These are phyloP conservation scores for Metschnikowia kofuensis DNA, from an alignment of 805 yeast genomes.

Conservation along the genomic window DNA sequence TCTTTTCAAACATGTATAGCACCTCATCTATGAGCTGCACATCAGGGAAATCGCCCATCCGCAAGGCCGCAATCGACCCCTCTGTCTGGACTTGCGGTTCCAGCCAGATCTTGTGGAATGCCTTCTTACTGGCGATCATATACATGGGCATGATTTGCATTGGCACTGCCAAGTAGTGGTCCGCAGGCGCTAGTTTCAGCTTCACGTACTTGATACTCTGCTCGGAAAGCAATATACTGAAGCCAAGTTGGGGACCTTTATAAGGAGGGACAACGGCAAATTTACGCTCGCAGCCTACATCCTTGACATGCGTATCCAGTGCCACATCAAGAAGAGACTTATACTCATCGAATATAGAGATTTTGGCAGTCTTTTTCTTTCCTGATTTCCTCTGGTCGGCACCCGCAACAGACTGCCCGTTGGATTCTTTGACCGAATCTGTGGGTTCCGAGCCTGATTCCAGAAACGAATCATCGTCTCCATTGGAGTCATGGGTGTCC, in stretches of 20 bases:
- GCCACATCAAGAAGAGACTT: slow-evolving; percentile 9
- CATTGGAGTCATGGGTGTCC: not conserved
- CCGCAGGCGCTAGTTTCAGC: slow-evolving; percentile 6
- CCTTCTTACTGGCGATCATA: slow-evolving; percentile 17
- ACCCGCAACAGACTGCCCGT: not conserved
- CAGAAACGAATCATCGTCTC: not conserved
- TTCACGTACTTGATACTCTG: slow-evolving; percentile 10
- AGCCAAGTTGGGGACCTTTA: slow-evolving; percentile 16
- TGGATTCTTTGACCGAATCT: not conserved
- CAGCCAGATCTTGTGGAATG: slow-evolving; percentile 11
- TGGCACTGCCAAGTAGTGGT: slow-evolving; percentile 12
- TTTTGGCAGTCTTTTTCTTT: not conserved
- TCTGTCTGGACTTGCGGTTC: slow-evolving; percentile 12
- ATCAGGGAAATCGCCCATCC: slow-evolving; percentile 18
- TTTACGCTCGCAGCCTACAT: slow-evolving; percentile 1
- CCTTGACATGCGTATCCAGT: not conserved
- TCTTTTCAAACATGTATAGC: slow-evolving; percentile 17
- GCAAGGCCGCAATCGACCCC: slow-evolving; percentile 10
- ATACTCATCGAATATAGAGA: slow-evolving; percentile 11
- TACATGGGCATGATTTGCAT: slow-evolving; percentile 17
- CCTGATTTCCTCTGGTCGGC: not conserved
- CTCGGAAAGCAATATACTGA: slow-evolving; percentile 11
- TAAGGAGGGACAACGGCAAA: slow-evolving; percentile 5
- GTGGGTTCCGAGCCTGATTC: not conserved
- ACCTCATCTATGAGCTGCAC: slow-evolving; percentile 25